These are phyloP conservation scores for Kwoniella sp. DNA, from an alignment of 768 basidiomycete species.

Conservation along the genomic window DNA sequence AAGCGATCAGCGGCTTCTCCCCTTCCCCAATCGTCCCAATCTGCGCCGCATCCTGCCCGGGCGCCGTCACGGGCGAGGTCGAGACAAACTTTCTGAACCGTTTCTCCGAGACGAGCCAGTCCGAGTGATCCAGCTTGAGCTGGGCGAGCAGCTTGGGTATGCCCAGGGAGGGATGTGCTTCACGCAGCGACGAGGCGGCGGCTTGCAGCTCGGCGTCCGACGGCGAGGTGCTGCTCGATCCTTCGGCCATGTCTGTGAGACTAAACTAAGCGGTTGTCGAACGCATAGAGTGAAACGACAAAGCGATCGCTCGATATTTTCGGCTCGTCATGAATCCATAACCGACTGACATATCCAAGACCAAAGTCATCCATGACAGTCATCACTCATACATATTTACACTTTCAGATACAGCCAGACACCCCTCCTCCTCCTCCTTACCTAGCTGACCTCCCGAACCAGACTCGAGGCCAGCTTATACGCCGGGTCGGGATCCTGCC, in stretches of 20 bases:
- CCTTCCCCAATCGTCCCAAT: background rate
- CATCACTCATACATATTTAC: too few species aligned
- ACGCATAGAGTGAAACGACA: too few species aligned
- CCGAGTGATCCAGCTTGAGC: conserved; percentile 59
- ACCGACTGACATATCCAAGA: too few species aligned
- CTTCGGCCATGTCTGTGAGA: background rate
- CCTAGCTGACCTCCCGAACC: conserved; percentile 36
- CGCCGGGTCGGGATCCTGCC: conserved; percentile 84
- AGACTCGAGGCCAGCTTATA: conserved; percentile 53
- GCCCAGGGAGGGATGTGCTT: conserved; percentile 62
- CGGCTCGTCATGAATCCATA: too few species aligned
- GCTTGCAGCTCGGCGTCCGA: conserved; percentile 62
- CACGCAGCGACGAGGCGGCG: conserved; percentile 59
- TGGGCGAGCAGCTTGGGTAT: conserved; percentile 66
- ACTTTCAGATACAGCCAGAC: too few species aligned
- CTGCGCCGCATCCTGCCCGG: conserved; percentile 17
- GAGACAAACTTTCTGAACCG: conserved; percentile 59
- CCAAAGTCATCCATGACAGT: too few species aligned
- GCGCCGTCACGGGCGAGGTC: conserved; percentile 58
- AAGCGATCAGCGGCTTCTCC: conserved; percentile 53
- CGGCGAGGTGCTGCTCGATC: conserved; percentile 48
- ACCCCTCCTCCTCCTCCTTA: background rate
- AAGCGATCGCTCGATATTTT: too few species aligned
- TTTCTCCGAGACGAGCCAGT: conserved; percentile 80
- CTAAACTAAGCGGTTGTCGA: background rate